Percentiles rank a stretch among this genome's conserved stretches.
These are phyloP conservation scores for Ustilago hordei DNA, from an alignment of 1,284 basidiomycete species.

Conservation along the genomic window DNA sequence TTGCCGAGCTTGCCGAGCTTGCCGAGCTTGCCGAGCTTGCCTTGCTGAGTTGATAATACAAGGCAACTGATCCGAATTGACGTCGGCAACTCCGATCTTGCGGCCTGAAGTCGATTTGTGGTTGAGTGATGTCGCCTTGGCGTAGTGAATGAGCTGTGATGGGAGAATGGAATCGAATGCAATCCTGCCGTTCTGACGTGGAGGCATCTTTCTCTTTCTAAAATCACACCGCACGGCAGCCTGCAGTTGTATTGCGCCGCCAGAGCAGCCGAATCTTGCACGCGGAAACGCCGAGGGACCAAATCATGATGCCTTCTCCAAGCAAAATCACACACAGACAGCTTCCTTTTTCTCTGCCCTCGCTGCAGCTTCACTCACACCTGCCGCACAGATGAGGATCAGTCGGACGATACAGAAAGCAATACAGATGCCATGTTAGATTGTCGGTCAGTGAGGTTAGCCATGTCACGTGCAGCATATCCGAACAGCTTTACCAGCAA, in stretches of 20 bases:
- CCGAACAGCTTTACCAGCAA: not conserved
- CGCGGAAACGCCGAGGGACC: conserved; percentile 14
- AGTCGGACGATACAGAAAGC: no score
- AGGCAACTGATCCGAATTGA: not conserved
- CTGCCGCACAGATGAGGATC: no score
- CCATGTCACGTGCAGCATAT: not conserved
- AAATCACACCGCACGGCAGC: conserved; percentile 1
- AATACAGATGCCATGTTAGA: no score
- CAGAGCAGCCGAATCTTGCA: conserved; percentile 9
- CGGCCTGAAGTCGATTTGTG: not conserved
- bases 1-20: not conserved
- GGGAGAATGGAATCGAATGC: conserved; percentile 3
- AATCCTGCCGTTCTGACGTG: conserved; percentile 16
- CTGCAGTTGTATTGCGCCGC: not conserved
- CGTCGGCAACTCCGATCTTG: not conserved
- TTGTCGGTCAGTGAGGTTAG: no score
- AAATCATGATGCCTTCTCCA: not conserved
- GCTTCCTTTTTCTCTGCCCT: not conserved
- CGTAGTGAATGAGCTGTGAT: not conserved
- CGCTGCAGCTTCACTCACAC: no score
- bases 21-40: not conserved
- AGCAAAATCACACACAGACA: conserved; percentile 8
- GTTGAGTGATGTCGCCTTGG: not conserved
- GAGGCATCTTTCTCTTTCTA: conserved; percentile 16
- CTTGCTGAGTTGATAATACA: not conserved